These are phyloP conservation scores for Diaporthe caulivora DNA, from an alignment of 2,329 filamentous ascomycete species.

Conservation along the genomic window DNA sequence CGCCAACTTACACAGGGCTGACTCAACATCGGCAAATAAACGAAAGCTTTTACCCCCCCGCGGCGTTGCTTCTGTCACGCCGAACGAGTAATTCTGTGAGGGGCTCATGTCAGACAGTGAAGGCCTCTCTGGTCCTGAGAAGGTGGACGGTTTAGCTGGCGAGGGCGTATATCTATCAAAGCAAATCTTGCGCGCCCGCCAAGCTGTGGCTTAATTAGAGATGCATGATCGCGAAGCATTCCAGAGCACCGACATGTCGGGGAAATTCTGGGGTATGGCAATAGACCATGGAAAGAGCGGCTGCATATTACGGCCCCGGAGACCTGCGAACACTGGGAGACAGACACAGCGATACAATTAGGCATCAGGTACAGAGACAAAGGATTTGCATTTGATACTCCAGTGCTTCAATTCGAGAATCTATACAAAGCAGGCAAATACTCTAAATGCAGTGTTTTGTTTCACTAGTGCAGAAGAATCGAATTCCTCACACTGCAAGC, in stretches of 20 bases:
- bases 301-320: too few relatives aligned
- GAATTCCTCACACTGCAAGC: not conserved
- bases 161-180: not conserved
- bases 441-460: too few relatives aligned
- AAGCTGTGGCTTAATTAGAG: not conserved
- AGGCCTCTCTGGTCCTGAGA: too few relatives aligned
- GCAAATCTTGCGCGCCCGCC: not conserved
- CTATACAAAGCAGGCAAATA: not conserved
- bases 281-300: not conserved
- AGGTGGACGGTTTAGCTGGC: not conserved
- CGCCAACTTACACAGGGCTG: slow-evolving; percentile 12
- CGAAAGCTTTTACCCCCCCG: not conserved
- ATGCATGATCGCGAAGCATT: not conserved
- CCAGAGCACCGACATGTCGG: not conserved
- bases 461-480: not conserved
- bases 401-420: not conserved
- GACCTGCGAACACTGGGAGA: not conserved
- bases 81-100: not conserved
- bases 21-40: slow-evolving; percentile 1
- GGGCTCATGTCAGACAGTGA: not conserved
- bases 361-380: too few relatives aligned
- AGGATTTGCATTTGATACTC: not conserved
- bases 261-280: not conserved
- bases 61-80: not conserved
- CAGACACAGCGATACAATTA: not conserved